These are phyloP conservation scores for Polytrichum commune DNA, from an alignment of 225 moss, liverwort and hornwort genomes.

Conservation along the genomic window DNA sequence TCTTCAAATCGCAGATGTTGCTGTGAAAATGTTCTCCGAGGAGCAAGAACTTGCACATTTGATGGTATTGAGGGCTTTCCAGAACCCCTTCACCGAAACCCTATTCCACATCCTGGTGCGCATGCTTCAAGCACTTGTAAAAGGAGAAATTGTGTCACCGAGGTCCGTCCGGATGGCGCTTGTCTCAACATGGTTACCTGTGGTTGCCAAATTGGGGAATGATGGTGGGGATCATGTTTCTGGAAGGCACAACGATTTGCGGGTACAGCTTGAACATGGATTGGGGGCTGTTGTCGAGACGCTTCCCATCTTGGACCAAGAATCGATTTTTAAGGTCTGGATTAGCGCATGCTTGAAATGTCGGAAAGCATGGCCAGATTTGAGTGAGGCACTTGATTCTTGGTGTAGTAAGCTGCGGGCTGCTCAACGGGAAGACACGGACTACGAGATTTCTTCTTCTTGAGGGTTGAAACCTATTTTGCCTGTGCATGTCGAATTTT, in stretches of 20 bases:
- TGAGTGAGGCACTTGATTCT: slow-evolving; percentile 58
- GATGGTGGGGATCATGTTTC: slow-evolving; percentile 39
- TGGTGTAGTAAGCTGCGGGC: slow-evolving; percentile 63
- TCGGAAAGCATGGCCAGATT: slow-evolving; percentile 60
- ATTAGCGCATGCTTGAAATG: slow-evolving; percentile 54
- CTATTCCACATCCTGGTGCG: slow-evolving; percentile 50
- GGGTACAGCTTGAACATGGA: slow-evolving; percentile 44
- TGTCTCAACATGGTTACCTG: slow-evolving; percentile 61
- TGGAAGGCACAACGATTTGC: slow-evolving; percentile 41
- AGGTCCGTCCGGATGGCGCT: slow-evolving; percentile 49
- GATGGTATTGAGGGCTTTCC: slow-evolving; percentile 57
- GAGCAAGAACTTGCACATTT: slow-evolving; percentile 62
- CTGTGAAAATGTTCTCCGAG: slow-evolving; percentile 53
- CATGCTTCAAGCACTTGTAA: slow-evolving; percentile 51
- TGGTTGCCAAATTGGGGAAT: slow-evolving; percentile 62
- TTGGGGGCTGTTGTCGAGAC: slow-evolving; percentile 50
- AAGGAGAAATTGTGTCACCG: slow-evolving; percentile 43
- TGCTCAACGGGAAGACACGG: slow-evolving; percentile 40
- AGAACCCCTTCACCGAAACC: slow-evolving; percentile 63
- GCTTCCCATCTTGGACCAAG: slow-evolving; percentile 62
- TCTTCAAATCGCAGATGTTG: slow-evolving; percentile 62
- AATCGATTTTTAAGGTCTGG: slow-evolving; percentile 61
- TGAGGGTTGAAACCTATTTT: not conserved
- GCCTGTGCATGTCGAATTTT: too few relatives aligned
- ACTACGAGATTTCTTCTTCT: slow-evolving; percentile 1